phyloP scores from a whole-genome alignment of 257 asterid genomes.

The Knoxia roxburghii region DNA sequence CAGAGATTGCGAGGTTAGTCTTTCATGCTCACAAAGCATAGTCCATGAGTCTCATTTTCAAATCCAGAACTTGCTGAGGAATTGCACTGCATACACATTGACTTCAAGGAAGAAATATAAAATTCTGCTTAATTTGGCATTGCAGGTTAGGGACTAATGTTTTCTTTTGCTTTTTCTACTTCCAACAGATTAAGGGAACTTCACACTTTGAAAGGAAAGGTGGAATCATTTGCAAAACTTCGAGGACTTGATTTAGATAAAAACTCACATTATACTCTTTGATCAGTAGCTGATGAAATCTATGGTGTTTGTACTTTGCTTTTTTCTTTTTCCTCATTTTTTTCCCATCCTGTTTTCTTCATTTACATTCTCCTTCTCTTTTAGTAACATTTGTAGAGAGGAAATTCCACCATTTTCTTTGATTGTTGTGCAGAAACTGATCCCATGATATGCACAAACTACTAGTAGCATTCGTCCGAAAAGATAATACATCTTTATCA shows the following conservation, averaged over 20 bases:
- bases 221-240: constrained; percentile 55
- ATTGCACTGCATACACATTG: not conserved
- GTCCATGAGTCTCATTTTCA: not conserved
- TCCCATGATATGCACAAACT: not conserved
- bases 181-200: constrained; percentile 48
- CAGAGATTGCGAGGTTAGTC: constrained; percentile 53
- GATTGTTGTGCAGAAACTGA: not conserved
- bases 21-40: not conserved
- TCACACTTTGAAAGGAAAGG: constrained; percentile 57
- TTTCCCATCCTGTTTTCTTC: not conserved
- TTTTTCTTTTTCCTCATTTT: not conserved
- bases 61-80: not conserved
- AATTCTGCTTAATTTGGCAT: not conserved
- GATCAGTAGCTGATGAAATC: constrained; percentile 12
- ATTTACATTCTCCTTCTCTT: not conserved
- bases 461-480: too few relatives aligned
- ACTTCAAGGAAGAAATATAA: not conserved
- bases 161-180: not conserved
- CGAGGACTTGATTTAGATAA: constrained; percentile 45
- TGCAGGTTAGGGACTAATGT: not conserved
- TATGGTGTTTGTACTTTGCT: too few relatives aligned
- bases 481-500: too few relatives aligned
- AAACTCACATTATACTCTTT: constrained; percentile 47
- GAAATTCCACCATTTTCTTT: not conserved
- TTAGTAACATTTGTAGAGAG: not conserved